Evolutionary conservation across 129 eudicot species (phyloP).

Genomic region (Flaveria robusta): DNA sequence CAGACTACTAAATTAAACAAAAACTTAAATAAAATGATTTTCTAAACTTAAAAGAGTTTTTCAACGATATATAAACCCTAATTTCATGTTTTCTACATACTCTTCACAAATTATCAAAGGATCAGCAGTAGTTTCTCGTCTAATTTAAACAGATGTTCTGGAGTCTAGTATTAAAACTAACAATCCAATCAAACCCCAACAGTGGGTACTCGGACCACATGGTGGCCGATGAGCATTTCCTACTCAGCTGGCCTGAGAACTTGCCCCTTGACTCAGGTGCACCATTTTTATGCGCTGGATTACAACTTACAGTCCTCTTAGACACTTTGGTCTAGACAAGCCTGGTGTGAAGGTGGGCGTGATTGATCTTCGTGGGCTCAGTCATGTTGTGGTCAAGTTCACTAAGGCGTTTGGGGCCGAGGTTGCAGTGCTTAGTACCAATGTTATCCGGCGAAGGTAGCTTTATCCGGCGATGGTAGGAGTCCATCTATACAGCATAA

Average conservation of each 20-base stretch:
- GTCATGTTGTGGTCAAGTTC: slow-evolving; percentile 5
- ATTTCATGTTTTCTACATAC: neutral
- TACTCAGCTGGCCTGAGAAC: neutral
- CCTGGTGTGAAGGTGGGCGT: slow-evolving; percentile 18
- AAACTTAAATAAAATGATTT: too few species aligned
- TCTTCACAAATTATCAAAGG: neutral
- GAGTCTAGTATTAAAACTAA: neutral
- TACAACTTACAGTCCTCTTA: slow-evolving; percentile 8
- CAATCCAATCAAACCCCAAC: slow-evolving; percentile 16
- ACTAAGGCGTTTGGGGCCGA: slow-evolving; percentile 10
- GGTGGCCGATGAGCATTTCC: slow-evolving; percentile 6
- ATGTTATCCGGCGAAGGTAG: slow-evolving; percentile 22
- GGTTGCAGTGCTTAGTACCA: neutral
- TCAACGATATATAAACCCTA: slow-evolving; percentile 30
- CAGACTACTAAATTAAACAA: too few species aligned
- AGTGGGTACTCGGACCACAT: slow-evolving; percentile 17
- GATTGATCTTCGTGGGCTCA: neutral
- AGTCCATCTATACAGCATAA: slow-evolving; percentile 81
- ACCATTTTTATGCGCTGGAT: neutral
- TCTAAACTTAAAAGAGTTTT: too few species aligned
- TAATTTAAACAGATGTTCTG: slow-evolving; percentile 10
- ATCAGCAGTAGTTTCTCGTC: neutral
- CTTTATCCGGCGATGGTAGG: slow-evolving; percentile 54
- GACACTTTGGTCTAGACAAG: slow-evolving; percentile 18
- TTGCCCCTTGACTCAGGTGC: slow-evolving; percentile 3